Evolutionary conservation across 2,329 filamentous ascomycete species (phyloP).

Genomic region (Dactylellina leptospora): DNA sequence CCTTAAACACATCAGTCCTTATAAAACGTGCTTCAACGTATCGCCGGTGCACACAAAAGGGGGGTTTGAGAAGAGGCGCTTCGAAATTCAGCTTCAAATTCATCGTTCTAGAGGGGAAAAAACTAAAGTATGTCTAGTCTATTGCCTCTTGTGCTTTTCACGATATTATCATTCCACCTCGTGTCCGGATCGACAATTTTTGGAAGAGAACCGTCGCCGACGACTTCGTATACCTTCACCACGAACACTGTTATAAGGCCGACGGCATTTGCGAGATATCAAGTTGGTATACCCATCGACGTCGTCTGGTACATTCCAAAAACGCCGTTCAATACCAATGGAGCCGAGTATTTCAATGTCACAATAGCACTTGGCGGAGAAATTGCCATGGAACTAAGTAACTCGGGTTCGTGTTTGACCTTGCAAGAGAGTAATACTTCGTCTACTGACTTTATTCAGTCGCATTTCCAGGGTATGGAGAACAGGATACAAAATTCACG

Average conservation of each 20-base stretch:
- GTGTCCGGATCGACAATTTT: constrained; percentile 5
- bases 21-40: too few relatives aligned
- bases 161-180: constrained; percentile 6
- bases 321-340: constrained; percentile 15
- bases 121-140: too few relatives aligned
- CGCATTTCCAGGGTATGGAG: constrained; percentile 29
- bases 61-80: too few relatives aligned
- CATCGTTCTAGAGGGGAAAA: too few relatives aligned
- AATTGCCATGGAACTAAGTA: constrained; percentile 7
- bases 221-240: constrained; percentile 34
- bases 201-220: constrained; percentile 5
- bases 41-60: too few relatives aligned
- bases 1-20: too few relatives aligned
- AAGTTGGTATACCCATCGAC: constrained; percentile 29
- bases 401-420: constrained; percentile 16
- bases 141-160: neutral
- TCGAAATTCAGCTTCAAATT: too few relatives aligned
- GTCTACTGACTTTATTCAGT: constrained; percentile 13
- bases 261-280: constrained; percentile 37
- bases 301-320: constrained; percentile 48
- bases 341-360: constrained; percentile 31
- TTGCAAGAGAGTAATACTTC: neutral
- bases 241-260: constrained; percentile 38
- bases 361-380: constrained; percentile 40
- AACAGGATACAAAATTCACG: constrained; percentile 35